Evolutionary conservation across 1,284 basidiomycete genomes (phyloP), one percentile per base, ranked within the genome.

Genomic region (Singerocomus rubriflavus): DNA sequence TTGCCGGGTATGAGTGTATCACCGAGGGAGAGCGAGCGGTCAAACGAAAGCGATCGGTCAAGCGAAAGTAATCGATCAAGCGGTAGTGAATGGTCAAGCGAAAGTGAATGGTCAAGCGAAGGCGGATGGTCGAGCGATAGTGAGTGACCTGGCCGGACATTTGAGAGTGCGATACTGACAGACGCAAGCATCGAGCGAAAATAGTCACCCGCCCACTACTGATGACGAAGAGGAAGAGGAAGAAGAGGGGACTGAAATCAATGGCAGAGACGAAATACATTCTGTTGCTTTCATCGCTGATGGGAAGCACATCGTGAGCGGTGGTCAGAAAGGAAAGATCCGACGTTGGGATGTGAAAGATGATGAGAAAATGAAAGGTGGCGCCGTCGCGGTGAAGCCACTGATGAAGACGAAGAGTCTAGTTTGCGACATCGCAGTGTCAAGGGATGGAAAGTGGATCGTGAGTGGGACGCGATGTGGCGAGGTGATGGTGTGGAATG

Each of bases 381-480:
- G n/a, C n/a, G n/a, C n/a, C 1, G 13, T 14, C 12, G 46, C 57
- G 13, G 37, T 42, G 8, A 46, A 40, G 13, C 6, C 9, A 8
- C 31, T 48, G 7, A 49, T 59, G 8, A 32, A 53, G 5, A 41
- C 25, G 10, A 44, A 44, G 8, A 31, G 5, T 2, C 2, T 17
- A 1, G 27, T 57, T 32, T 38, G 13, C n/a, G 21, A 8, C 16
- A 42, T 59, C 17, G 44, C 47, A 1, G 49, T 49, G 8, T 57
- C 53, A 6, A 46, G 5, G 6, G 43, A 57, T 16, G 48, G 52
- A 10, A 33, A 48, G 17, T 56, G 57, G 56, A 6, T 57, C n/a
- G 54, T 50, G 8, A 36, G 44, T 27, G 56, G 57, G 41, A 44
- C 46, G 4, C 4, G 13, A 1, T 12, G 21, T 5, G 53, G 57